Percentiles rank a stretch among this genome's conserved stretches.
These are phyloP conservation scores for Colletotrichum godetiae DNA, from an alignment of 2,329 filamentous ascomycete species.

Conservation along the genomic window DNA sequence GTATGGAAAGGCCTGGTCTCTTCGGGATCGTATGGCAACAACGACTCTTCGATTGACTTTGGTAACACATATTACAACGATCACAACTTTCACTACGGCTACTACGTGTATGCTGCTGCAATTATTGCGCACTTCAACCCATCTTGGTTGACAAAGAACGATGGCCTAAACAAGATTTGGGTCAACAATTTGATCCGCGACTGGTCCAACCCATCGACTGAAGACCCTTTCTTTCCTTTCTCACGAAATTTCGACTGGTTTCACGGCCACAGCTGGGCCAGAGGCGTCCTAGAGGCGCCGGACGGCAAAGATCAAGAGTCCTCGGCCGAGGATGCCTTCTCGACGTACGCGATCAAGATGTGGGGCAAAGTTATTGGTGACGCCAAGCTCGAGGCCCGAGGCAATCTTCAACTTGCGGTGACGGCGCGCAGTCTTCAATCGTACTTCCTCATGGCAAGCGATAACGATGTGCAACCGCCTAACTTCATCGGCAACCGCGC, in stretches of 20 bases:
- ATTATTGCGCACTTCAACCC: constrained; percentile 79
- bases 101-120: constrained; percentile 83
- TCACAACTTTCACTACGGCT: constrained; percentile 76
- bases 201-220: constrained; percentile 72
- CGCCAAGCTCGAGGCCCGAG: constrained; percentile 75
- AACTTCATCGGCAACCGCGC: constrained; percentile 69
- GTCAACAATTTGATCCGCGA: constrained; percentile 84
- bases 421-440: constrained; percentile 73
- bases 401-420: constrained; percentile 81
- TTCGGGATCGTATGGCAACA: constrained; percentile 71
- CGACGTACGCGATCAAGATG: constrained; percentile 83
- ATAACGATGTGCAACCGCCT: constrained; percentile 72
- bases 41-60: constrained; percentile 76
- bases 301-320: constrained; percentile 82
- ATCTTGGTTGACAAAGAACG: constrained; percentile 72
- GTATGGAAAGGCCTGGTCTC: constrained; percentile 80
- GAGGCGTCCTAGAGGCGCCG: constrained; percentile 70
- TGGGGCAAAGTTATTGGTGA: constrained; percentile 81
- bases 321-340: constrained; percentile 84
- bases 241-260: constrained; percentile 85
- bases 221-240: constrained; percentile 78
- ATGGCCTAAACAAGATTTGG: constrained; percentile 62
- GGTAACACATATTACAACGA: constrained; percentile 82
- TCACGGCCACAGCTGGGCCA: constrained; percentile 86
- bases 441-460: constrained; percentile 78